These are phyloP conservation scores for Peronospora belbahrii DNA, from an alignment of 352 stramenopile genomes.

Conservation along the genomic window DNA sequence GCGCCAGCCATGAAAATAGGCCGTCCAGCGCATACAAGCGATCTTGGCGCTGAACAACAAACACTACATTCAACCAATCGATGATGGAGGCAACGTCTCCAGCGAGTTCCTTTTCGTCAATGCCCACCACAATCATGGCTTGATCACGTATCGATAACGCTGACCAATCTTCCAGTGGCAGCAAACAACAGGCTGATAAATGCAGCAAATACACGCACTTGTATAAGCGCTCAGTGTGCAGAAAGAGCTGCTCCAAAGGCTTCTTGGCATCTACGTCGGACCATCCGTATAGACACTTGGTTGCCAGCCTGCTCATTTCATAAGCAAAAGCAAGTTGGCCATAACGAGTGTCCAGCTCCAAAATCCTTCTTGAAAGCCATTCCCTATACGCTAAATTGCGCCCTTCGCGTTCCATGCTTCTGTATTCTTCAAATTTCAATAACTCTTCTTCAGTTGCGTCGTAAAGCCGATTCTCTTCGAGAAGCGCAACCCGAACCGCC, in stretches of 20 bases:
- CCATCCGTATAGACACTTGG: constrained; percentile 27
- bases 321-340: constrained; percentile 47
- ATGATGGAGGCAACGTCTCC: constrained; percentile 19
- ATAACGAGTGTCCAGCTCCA: constrained; percentile 51
- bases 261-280: constrained; percentile 19
- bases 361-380: constrained; percentile 49
- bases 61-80: constrained; percentile 39
- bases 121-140: constrained; percentile 34
- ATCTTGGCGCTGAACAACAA: constrained; percentile 36
- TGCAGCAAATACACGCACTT: constrained; percentile 44
- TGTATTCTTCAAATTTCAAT: constrained; percentile 28
- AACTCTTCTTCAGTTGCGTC: constrained; percentile 39
- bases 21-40: constrained; percentile 38
- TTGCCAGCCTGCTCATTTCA: constrained; percentile 33
- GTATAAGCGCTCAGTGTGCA: constrained; percentile 50
- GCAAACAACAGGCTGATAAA: constrained; percentile 30
- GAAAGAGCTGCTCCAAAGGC: constrained; percentile 38
- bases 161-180: constrained; percentile 50
- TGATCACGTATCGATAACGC: constrained; percentile 52
- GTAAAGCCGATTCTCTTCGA: constrained; percentile 31
- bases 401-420: constrained; percentile 15
- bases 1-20: constrained; percentile 40
- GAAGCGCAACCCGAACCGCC: constrained; percentile 20
- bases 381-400: constrained; percentile 23
- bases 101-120: constrained; percentile 9